phyloP scores from a whole-genome alignment of 2,329 filamentous ascomycete species.

The Clonostachys solani region DNA sequence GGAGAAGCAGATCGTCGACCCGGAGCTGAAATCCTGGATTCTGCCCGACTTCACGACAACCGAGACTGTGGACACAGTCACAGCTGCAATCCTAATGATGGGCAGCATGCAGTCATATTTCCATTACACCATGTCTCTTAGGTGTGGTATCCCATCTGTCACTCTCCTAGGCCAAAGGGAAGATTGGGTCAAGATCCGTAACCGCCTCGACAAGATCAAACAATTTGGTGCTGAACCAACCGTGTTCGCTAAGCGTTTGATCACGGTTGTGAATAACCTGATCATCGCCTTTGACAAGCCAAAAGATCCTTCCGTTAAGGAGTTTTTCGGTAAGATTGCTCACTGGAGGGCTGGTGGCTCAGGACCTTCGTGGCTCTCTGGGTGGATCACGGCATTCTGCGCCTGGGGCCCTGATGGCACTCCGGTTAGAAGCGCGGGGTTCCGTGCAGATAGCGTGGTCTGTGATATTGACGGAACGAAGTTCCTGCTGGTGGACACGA shows the following conservation, averaged over 20 bases:
- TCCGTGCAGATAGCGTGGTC: background rate
- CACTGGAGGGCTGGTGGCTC: background rate
- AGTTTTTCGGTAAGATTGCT: constrained; percentile 29
- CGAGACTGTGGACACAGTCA: constrained; percentile 30
- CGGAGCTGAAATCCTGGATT: constrained; percentile 37
- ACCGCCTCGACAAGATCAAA: constrained; percentile 26
- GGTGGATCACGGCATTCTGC: background rate
- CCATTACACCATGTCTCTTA: constrained; percentile 13
- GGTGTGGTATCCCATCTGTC: constrained; percentile 46
- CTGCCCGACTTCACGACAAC: constrained; percentile 49
- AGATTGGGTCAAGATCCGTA: constrained; percentile 34
- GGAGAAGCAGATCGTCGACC: constrained; percentile 31
- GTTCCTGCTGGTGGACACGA: background rate
- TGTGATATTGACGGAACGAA: background rate
- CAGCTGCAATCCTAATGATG: constrained; percentile 45
- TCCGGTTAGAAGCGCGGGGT: background rate
- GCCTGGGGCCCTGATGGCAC: background rate
- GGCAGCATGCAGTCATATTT: constrained; percentile 46
- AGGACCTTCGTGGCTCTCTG: background rate
- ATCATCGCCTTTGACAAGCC: constrained; percentile 26
- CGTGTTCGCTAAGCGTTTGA: constrained; percentile 23
- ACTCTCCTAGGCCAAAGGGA: constrained; percentile 39
- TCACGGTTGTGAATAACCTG: constrained; percentile 29
- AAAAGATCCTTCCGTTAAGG: constrained; percentile 10
- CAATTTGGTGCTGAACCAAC: constrained; percentile 27